Evolutionary conservation across 2,329 filamentous ascomycete genomes (phyloP).

Genomic region (Aspergillus novoparasiticus): DNA sequence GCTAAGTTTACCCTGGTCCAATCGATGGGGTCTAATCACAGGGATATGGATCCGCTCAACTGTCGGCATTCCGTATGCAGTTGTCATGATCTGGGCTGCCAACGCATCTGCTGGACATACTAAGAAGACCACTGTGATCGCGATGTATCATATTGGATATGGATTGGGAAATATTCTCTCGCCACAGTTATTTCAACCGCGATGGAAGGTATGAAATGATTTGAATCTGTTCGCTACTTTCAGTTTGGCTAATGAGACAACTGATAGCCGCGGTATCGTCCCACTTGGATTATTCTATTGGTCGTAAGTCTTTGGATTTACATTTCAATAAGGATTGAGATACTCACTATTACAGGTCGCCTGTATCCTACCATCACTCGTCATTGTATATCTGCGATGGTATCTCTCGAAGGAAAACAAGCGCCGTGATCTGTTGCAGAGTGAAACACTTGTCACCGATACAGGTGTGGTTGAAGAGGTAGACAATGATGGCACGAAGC

Average conservation of each 20-base stretch:
- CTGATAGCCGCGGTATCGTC: neutral
- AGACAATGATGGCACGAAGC: slow-evolving; percentile 26
- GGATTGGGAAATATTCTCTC: slow-evolving; percentile 48
- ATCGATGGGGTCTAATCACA: slow-evolving; percentile 38
- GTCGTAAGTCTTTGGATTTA: neutral
- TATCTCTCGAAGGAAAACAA: slow-evolving; percentile 47
- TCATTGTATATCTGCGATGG: slow-evolving; percentile 44
- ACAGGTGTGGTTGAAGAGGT: neutral
- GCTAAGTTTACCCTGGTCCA: slow-evolving; percentile 40
- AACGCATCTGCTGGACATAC: slow-evolving; percentile 45
- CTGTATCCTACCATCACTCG: slow-evolving; percentile 41
- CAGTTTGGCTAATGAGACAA: neutral
- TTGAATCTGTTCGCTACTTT: neutral
- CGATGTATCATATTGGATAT: slow-evolving; percentile 36
- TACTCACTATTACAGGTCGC: slow-evolving; percentile 30
- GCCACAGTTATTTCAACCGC: slow-evolving; percentile 44
- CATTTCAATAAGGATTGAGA: neutral
- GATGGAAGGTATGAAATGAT: slow-evolving; percentile 27
- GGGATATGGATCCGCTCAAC: slow-evolving; percentile 45
- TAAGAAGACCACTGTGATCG: slow-evolving; percentile 44
- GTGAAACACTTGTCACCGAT: neutral
- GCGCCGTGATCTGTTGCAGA: slow-evolving; percentile 36
- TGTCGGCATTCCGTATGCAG: slow-evolving; percentile 40
- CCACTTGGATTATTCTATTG: neutral
- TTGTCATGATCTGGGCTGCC: slow-evolving; percentile 45